A percentile compares a stretch with the other conserved stretches of the same genome.
These are phyloP conservation scores for Astragalus glycyphyllos DNA, from an alignment of 306 rosid genomes.

Conservation along the genomic window DNA sequence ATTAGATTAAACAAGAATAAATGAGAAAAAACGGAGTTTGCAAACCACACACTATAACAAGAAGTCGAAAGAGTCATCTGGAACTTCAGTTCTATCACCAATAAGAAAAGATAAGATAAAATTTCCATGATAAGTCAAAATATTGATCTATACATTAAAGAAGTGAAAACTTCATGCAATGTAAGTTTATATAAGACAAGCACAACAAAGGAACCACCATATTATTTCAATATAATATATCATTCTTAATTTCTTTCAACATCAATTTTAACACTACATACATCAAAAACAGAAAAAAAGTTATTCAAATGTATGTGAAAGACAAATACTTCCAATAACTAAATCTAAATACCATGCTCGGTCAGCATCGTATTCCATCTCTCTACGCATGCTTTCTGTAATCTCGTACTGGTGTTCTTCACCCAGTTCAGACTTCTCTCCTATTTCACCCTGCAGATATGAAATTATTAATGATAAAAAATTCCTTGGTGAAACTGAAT, in stretches of 20 bases:
- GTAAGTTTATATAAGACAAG: neutral
- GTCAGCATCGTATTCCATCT: constrained; percentile 94
- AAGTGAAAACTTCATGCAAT: constrained; percentile 8
- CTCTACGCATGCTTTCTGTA: constrained; percentile 87
- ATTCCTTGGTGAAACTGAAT: neutral
- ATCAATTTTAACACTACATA: constrained; percentile 8
- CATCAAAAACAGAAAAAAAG: neutral
- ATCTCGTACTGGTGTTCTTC: constrained; percentile 76
- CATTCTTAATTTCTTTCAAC: neutral
- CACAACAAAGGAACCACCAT: constrained; percentile 20
- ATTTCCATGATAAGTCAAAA: constrained; percentile 23
- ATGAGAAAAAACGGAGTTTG: neutral
- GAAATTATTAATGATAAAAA: constrained; percentile 31
- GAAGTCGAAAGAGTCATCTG: constrained; percentile 3
- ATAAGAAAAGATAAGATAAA: neutral
- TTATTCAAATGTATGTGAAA: constrained; percentile 9
- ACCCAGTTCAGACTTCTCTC: constrained; percentile 51
- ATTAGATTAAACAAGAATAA: constrained; percentile 38
- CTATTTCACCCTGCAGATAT: constrained; percentile 63
- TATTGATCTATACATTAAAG: constrained; percentile 15
- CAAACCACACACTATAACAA: constrained; percentile 21
- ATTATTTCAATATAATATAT: constrained; percentile 26
- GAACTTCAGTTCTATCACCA: constrained; percentile 27
- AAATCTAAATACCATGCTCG: constrained; percentile 87
- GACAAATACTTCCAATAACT: constrained; percentile 6